phyloP scores from a whole-genome alignment of 768 basidiomycete genomes.

The Tricholoma flavovirens region DNA sequence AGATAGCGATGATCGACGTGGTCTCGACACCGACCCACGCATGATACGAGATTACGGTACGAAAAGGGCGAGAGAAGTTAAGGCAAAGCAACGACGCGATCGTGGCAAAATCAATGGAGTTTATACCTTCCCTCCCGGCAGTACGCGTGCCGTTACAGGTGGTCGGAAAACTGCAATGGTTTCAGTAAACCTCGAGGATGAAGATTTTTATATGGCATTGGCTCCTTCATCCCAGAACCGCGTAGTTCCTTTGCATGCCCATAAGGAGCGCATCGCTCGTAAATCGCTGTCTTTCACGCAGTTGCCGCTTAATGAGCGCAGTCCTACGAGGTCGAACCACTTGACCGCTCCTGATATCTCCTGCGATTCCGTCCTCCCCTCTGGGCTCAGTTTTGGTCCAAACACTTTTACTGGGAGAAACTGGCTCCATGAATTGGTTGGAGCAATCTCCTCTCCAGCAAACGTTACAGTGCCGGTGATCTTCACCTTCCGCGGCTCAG shows the following conservation, averaged over 20 bases:
- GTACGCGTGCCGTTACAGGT: slow-evolving; percentile 34
- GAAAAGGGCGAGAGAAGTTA: slow-evolving; percentile 24
- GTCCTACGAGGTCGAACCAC: no score
- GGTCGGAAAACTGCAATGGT: slow-evolving; percentile 25
- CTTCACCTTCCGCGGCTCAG: slow-evolving; percentile 32
- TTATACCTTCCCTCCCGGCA: slow-evolving; percentile 35
- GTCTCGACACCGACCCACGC: slow-evolving; percentile 1
- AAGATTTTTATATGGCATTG: slow-evolving; percentile 35
- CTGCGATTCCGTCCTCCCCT: slow-evolving; percentile 40
- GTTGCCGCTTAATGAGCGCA: background rate
- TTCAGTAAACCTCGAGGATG: slow-evolving; percentile 41
- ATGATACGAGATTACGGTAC: slow-evolving; percentile 11
- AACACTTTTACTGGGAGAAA: slow-evolving; percentile 57
- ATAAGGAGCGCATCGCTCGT: background rate
- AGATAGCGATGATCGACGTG: slow-evolving; percentile 37
- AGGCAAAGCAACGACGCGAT: slow-evolving; percentile 23
- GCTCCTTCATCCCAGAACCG: slow-evolving; percentile 24
- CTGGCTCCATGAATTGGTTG: slow-evolving; percentile 50
- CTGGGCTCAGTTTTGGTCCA: slow-evolving; percentile 45
- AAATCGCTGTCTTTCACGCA: background rate
- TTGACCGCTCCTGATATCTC: slow-evolving; percentile 16
- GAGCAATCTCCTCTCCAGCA: slow-evolving; percentile 24
- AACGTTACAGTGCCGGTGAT: slow-evolving; percentile 24
- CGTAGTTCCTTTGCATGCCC: slow-evolving; percentile 8
- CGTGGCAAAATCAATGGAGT: slow-evolving; percentile 23